phyloP scores from a whole-genome alignment of 164 flowering plant genomes.

The grape (Vitis vinifera) region DNA sequence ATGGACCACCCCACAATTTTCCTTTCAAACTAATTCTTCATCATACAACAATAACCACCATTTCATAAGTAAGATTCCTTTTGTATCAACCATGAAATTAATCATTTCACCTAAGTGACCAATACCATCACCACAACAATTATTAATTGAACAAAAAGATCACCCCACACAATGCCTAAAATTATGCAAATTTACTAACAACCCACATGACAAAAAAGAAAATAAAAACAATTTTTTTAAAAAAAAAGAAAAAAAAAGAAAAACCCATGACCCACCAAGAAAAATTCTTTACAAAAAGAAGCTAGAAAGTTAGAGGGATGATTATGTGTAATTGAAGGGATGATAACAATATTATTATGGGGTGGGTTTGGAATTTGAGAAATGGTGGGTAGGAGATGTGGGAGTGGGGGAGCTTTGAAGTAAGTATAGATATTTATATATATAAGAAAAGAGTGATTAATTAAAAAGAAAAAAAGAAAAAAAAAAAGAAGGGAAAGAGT shows the following conservation, averaged over 20 bases:
- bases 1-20: too few relatives aligned
- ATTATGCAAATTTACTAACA: slow-evolving; percentile 6
- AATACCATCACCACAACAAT: slow-evolving; percentile 5
- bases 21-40: too few relatives aligned
- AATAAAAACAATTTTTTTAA: background rate
- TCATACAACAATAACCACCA: too few relatives aligned
- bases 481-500: slow-evolving; percentile 13
- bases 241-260: background rate
- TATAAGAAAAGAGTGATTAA: too few relatives aligned
- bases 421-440: too few relatives aligned
- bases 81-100: background rate
- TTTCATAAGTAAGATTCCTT: too few relatives aligned
- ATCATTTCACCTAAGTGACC: slow-evolving; percentile 10
- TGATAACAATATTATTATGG: slow-evolving; percentile 31
- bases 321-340: slow-evolving; percentile 28
- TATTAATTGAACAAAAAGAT: background rate
- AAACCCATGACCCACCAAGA: background rate
- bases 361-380: slow-evolving; percentile 42
- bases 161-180: slow-evolving; percentile 6
- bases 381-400: slow-evolving; percentile 32
- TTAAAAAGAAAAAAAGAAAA: background rate
- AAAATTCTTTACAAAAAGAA: background rate
- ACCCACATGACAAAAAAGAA: background rate
- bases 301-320: slow-evolving; percentile 10
- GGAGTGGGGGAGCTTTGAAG: slow-evolving; percentile 12